A percentile compares a stretch with the other conserved stretches of the same genome.
Evolutionary conservation across 2,329 filamentous ascomycete species (phyloP).

Genomic region (Metarhizium guizhouense): DNA sequence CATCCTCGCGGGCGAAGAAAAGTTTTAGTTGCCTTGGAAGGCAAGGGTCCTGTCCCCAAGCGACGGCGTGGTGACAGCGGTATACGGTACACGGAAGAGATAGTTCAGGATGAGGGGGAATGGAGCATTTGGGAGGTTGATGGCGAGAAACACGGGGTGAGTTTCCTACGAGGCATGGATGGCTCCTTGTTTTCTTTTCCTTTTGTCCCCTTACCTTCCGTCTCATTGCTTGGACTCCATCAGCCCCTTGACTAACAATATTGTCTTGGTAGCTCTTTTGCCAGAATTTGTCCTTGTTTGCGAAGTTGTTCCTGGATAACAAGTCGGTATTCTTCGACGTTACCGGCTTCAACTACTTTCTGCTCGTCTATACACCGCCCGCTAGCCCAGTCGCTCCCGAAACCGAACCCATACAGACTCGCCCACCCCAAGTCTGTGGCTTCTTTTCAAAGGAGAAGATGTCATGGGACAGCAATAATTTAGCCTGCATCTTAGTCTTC

Average conservation of each 20-base stretch:
- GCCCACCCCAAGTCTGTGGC: slow-evolving; percentile 55
- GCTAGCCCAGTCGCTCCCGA: slow-evolving; percentile 10
- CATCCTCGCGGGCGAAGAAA: slow-evolving; percentile 41
- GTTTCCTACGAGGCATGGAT: slow-evolving; percentile 16
- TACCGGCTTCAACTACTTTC: slow-evolving; percentile 86
- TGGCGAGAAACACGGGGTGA: slow-evolving; percentile 69
- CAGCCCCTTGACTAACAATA: neutral
- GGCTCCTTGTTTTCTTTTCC: neutral
- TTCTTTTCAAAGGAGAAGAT: slow-evolving; percentile 99
- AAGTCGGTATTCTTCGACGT: slow-evolving; percentile 99
- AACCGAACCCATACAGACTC: slow-evolving; percentile 4
- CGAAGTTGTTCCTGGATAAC: slow-evolving; percentile 94
- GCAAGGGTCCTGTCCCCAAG: slow-evolving; percentile 24
- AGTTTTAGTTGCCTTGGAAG: slow-evolving; percentile 26
- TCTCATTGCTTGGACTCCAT: neutral
- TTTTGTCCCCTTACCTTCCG: neutral
- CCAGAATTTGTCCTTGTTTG: slow-evolving; percentile 91
- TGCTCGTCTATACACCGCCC: slow-evolving; percentile 64
- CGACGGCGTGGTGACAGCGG: slow-evolving; percentile 27
- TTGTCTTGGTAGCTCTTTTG: slow-evolving; percentile 58
- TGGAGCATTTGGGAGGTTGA: slow-evolving; percentile 92
- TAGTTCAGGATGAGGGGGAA: slow-evolving; percentile 53
- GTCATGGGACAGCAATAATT: slow-evolving; percentile 97
- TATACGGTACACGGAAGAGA: slow-evolving; percentile 31
- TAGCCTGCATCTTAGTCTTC: slow-evolving; percentile 93